Evolutionary conservation across 2,329 filamentous ascomycete genomes (phyloP), one percentile per base, ranked within the genome.

Genomic region (Chaetothyriales sp.): DNA sequence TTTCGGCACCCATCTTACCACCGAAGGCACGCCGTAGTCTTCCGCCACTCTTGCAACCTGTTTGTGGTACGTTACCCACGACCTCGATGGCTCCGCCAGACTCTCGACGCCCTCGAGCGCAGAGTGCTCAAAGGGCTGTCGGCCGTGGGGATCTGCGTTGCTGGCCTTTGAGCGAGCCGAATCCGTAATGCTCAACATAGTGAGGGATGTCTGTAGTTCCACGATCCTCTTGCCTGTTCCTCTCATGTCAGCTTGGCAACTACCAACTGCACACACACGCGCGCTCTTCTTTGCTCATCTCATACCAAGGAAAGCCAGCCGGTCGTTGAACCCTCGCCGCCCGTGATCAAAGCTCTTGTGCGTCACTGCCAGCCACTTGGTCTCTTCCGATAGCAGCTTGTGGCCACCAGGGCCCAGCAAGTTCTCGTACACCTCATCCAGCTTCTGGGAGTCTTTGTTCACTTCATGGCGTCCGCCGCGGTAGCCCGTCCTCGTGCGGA

Each of bases 341-440:
- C 89, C 92, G 64, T 96, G 88, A 65, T 98, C 90, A 64, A 95
- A 96, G 69, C 88, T 95, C 78, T 96, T 96, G 68, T 96, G 92
- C 58, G 92, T 98, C 51, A 98, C 79, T 26, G 89, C 89, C 62
- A 96, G 73, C 92, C 92, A 98, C 71, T 95, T 96, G 55, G 92
- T 75, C 70, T 98, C 90, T 15, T 95, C 89, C 1, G 84, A 81
- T 52, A 98, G 73, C 65, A 92, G 66, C 60, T 76, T 78, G 59
- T 84, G 78, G 51, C 85, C 86, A 45, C 77, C 80, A 46, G 73
- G 73, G 5, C 89, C 90, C 50, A 96, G 70, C 59, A 96, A 77
- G 49, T 74, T 74, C 58, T 77, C 74, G 67, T 95, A 94, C 66
- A 87, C 84, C 47, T 77, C 73, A 65, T 96, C 84, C 50, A 98